Percentiles rank a stretch among this genome's conserved stretches.
Evolutionary conservation across 176 grass and related monocot genomes (phyloP).

Genomic region (Carex parvula): DNA sequence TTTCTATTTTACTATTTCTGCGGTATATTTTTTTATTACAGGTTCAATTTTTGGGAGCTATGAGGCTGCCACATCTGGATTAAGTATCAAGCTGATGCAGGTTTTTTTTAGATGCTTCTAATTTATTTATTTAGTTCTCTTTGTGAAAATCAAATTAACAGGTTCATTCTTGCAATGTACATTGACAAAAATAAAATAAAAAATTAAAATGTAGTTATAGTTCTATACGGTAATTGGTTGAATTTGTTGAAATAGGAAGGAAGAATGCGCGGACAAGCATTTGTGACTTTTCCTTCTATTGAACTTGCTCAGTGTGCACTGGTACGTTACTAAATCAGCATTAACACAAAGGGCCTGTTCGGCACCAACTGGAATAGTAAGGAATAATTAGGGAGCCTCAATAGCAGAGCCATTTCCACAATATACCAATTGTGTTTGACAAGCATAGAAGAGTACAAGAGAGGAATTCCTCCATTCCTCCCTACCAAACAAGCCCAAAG

Average conservation of each 20-base stretch:
- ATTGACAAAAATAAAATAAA: not conserved
- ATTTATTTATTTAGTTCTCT: slow-evolving; percentile 13
- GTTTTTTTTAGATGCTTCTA: slow-evolving; percentile 22
- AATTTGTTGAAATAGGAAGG: slow-evolving; percentile 57
- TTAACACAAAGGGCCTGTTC: not conserved
- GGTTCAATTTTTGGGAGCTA: slow-evolving; percentile 72
- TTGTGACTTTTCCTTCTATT: slow-evolving; percentile 80
- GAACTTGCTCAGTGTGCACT: slow-evolving; percentile 66
- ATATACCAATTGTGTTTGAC: not conserved
- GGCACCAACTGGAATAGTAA: not conserved
- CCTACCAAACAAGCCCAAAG: not conserved
- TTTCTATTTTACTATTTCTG: slow-evolving; percentile 4
- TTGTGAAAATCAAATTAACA: not conserved
- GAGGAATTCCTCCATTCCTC: not conserved
- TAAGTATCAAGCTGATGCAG: slow-evolving; percentile 93
- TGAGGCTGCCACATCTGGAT: slow-evolving; percentile 47
- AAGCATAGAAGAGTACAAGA: not conserved
- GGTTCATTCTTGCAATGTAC: not conserved
- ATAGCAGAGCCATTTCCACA: not conserved
- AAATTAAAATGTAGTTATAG: not conserved
- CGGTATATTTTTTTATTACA: slow-evolving; percentile 24
- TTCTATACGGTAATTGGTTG: slow-evolving; percentile 22
- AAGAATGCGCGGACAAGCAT: slow-evolving; percentile 88
- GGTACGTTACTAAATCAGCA: slow-evolving; percentile 41
- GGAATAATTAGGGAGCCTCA: not conserved